Conservation (phyloP, 768 basidiomycete genomes). For the Tylopilus sp. region DNA sequence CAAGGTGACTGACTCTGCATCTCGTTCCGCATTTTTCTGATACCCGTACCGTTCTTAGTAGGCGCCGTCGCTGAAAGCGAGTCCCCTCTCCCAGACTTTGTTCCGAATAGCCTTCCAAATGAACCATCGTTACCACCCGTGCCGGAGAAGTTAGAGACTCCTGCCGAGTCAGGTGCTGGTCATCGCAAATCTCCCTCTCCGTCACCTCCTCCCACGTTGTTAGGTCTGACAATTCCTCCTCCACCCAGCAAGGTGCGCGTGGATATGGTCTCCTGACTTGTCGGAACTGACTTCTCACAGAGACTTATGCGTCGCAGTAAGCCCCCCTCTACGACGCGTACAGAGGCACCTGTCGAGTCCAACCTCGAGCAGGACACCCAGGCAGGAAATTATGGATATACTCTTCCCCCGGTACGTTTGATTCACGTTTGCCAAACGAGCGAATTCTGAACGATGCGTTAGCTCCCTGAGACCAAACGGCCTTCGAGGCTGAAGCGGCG, state of each 20-base stretch:
- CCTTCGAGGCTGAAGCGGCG: slow-evolving; percentile 54
- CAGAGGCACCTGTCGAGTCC: slow-evolving; percentile 3
- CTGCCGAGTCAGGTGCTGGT: slow-evolving; percentile 13
- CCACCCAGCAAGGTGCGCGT: slow-evolving; percentile 22
- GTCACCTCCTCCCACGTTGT: slow-evolving; percentile 19
- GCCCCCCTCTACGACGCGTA: slow-evolving; percentile 13
- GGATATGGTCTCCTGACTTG: background rate
- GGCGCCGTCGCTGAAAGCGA: slow-evolving; percentile 9
- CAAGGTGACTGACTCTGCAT: slow-evolving; percentile 15
- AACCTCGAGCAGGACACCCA: slow-evolving; percentile 10
- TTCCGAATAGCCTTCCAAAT: slow-evolving; percentile 51
- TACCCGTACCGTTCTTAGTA: background rate
- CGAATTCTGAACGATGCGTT: background rate
- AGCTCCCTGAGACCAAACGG: slow-evolving; percentile 43
- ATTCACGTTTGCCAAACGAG: background rate
- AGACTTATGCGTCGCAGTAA: slow-evolving; percentile 23
- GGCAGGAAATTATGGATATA: slow-evolving; percentile 9
- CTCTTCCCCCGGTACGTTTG: slow-evolving; percentile 25
- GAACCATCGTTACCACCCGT: slow-evolving; percentile 42
- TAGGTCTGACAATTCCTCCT: slow-evolving; percentile 20
- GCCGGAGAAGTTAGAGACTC: slow-evolving; percentile 9
- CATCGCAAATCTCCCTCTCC: slow-evolving; percentile 10
- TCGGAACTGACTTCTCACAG: slow-evolving; percentile 10
- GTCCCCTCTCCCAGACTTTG: slow-evolving; percentile 45
- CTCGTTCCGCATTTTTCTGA: background rate